Evolutionary conservation across 148 eudicot genomes (phyloP).

Genomic region (Euryodendron excelsum): DNA sequence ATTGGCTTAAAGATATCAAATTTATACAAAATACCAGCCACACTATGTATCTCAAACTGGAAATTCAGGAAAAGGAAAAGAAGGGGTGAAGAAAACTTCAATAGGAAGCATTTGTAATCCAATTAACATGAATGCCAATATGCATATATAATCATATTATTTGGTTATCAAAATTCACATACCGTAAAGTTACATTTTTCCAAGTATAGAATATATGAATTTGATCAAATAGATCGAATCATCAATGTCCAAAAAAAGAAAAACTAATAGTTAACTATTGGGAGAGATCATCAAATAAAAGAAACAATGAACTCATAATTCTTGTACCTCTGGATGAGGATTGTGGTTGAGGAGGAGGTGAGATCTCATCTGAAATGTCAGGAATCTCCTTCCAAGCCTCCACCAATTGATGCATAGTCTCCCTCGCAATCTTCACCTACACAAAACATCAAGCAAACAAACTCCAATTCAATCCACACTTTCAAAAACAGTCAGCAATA

Average conservation of each 20-base stretch:
- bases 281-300: not conserved
- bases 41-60: too few relatives aligned
- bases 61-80: not conserved
- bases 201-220: not conserved
- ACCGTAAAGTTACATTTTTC: not conserved
- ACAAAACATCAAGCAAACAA: constrained; percentile 9
- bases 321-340: constrained; percentile 60
- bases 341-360: constrained; percentile 49
- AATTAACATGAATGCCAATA: not conserved
- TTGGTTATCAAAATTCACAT: not conserved
- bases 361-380: constrained; percentile 62
- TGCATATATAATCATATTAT: not conserved
- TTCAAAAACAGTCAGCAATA: not conserved
- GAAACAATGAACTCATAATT: not conserved
- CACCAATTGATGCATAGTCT: constrained; percentile 71
- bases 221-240: not conserved
- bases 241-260: not conserved
- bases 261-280: not conserved
- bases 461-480: constrained; percentile 9
- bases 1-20: not conserved
- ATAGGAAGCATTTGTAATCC: not conserved
- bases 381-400: constrained; percentile 84
- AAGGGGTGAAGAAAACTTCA: not conserved
- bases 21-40: not conserved
- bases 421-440: constrained; percentile 88